Conservation (phyloP, 768 basidiomycete genomes). For the Russula sp. region DNA sequence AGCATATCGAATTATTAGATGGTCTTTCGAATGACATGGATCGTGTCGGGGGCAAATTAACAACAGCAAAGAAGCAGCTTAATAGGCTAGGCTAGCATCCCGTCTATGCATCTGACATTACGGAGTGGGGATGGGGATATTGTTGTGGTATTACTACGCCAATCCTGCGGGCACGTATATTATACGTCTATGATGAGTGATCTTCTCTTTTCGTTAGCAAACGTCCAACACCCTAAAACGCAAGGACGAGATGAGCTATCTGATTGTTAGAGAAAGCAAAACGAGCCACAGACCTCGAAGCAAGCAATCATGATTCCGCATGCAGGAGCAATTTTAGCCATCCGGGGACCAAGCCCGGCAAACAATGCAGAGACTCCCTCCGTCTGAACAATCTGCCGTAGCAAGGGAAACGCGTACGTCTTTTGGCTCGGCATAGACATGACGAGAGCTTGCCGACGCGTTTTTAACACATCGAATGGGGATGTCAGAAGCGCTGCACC, state of each 20-base stretch:
- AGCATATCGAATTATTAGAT: slow-evolving; percentile 85
- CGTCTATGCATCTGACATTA: not conserved
- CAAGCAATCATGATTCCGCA: slow-evolving; percentile 98
- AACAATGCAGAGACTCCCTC: slow-evolving; percentile 79
- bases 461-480: slow-evolving; percentile 96
- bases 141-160: slow-evolving; percentile 7
- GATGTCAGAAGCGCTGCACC: slow-evolving; percentile 82
- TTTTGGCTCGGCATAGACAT: slow-evolving; percentile 43
- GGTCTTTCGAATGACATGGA: slow-evolving; percentile 72
- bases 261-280: slow-evolving; percentile 10
- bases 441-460: slow-evolving; percentile 77
- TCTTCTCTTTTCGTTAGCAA: slow-evolving; percentile 35
- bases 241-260: slow-evolving; percentile 15
- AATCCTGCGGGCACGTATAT: not conserved
- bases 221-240: slow-evolving; percentile 50
- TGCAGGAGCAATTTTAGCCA: slow-evolving; percentile 94
- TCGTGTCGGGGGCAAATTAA: slow-evolving; percentile 66
- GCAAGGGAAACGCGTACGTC: slow-evolving; percentile 53
- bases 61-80: slow-evolving; percentile 73
- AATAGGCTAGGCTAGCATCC: slow-evolving; percentile 54
- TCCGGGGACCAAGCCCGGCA: slow-evolving; percentile 78
- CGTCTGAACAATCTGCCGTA: slow-evolving; percentile 60
- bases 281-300: slow-evolving; percentile 61
- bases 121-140: not conserved
- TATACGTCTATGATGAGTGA: slow-evolving; percentile 12